These are phyloP conservation scores for Annona cherimola DNA, from an alignment of 164 flowering plant genomes.

Conservation along the genomic window DNA sequence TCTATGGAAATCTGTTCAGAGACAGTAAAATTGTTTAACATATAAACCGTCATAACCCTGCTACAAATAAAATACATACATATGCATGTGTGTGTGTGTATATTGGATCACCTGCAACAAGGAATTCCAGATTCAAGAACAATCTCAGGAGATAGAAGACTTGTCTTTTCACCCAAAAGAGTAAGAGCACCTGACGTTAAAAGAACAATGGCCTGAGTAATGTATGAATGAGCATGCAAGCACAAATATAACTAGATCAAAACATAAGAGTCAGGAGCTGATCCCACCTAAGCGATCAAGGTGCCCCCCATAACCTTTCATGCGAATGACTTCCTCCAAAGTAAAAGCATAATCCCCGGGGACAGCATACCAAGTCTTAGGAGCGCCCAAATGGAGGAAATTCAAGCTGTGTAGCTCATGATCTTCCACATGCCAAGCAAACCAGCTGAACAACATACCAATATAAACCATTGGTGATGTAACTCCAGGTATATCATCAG, in stretches of 20 bases:
- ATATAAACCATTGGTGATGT: conserved; percentile 98
- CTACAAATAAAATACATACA: too few species aligned
- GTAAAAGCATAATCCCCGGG: conserved; percentile 81
- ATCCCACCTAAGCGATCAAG: conserved; percentile 70
- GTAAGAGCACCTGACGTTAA: conserved; percentile 73
- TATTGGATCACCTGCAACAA: conserved; percentile 72
- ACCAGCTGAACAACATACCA: conserved; percentile 99
- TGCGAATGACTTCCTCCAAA: conserved; percentile 85
- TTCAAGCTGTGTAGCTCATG: conserved; percentile 99
- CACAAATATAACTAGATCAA: background rate
- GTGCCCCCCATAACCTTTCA: conserved; percentile 67
- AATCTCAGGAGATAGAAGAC: conserved; percentile 83
- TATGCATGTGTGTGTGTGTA: conserved; percentile 2
- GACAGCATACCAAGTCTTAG: conserved; percentile 97
- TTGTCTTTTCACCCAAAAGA: conserved; percentile 91
- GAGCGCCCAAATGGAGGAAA: conserved; percentile 84
- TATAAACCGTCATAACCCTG: too few species aligned
- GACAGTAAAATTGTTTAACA: too few species aligned
- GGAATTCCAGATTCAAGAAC: conserved; percentile 84
- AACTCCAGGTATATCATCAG: conserved; percentile 97
- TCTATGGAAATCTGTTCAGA: too few species aligned
- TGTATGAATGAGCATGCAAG: background rate
- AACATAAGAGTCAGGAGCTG: background rate
- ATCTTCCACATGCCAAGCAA: conserved; percentile 99
- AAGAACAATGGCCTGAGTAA: conserved; percentile 24